A percentile compares a stretch with the other conserved stretches of the same genome.
These are phyloP conservation scores for Ascocoryne sarcoides DNA, from an alignment of 2,329 filamentous ascomycete genomes.

Conservation along the genomic window DNA sequence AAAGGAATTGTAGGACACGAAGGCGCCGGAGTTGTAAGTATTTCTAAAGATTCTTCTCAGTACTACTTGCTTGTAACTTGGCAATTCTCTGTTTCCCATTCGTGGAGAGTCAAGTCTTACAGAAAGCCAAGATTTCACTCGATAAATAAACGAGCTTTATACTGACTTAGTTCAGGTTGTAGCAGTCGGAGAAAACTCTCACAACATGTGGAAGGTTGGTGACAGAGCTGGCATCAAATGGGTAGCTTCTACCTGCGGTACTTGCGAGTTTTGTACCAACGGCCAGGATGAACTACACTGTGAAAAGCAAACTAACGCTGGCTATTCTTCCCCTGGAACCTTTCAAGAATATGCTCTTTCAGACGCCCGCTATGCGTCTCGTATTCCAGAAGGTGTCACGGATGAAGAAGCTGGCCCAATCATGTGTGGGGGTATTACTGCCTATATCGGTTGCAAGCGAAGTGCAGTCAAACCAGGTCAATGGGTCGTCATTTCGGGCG, in stretches of 20 bases:
- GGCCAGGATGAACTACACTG: conserved; percentile 39
- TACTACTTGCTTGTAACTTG: no score
- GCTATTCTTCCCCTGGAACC: conserved; percentile 43
- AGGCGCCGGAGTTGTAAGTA: not conserved
- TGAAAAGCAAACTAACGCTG: conserved; percentile 46
- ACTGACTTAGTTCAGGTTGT: not conserved
- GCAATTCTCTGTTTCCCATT: not conserved
- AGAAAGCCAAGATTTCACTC: no score
- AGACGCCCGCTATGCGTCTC: conserved; percentile 46
- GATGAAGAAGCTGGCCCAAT: conserved; percentile 45
- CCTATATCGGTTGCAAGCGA: conserved; percentile 55
- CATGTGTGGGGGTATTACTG: conserved; percentile 67
- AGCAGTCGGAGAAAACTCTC: conserved; percentile 25
- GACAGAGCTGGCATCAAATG: conserved; percentile 56
- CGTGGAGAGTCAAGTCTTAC: no score
- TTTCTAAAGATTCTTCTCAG: not conserved
- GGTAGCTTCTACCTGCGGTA: conserved; percentile 10
- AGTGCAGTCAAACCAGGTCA: conserved; percentile 30
- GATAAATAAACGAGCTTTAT: no score
- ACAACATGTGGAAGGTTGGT: conserved; percentile 46
- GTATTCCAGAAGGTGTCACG: conserved; percentile 34
- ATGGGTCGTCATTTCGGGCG: conserved; percentile 21
- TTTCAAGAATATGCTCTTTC: conserved; percentile 35
- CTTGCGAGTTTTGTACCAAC: conserved; percentile 31
- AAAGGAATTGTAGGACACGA: not conserved